Base-by-base conservation (phyloP, 192 early-diverging fungal genomes). In the Gonapodya prolifera region DNA sequence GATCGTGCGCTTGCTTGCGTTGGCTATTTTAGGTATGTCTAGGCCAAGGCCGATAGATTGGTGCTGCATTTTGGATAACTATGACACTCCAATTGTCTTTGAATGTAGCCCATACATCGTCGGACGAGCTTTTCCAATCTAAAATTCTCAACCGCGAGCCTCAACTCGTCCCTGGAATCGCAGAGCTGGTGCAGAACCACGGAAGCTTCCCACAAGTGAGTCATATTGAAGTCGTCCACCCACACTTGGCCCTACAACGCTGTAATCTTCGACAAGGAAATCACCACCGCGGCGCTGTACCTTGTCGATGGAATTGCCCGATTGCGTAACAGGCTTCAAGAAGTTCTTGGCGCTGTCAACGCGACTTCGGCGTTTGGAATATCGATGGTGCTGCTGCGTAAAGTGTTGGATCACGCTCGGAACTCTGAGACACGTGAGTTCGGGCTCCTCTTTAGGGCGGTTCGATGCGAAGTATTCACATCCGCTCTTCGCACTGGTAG, bases 361-460 rank as follows among this genome's bases (percentile, higher is more conserved):
- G 94, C 94, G 0, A 93, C 94, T 0, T 95, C 94, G 1, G 97
- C 95, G 78, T 95, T 98, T 77, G 97, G 97, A 30, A 88, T 91
- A 33, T 84, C 98, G 17, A 91, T 98, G 83, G 92, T 89, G 76
- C 85, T 92, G 1, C 79, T 98, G 35, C 89, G 94, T 76, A 69
- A 69, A n/a, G n/a, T n/a, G n/a, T n/a, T n/a, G n/a, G n/a, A n/a
- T n/a, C n/a, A n/a, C n/a, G n/a, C n/a, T n/a, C n/a, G n/a, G n/a
- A n/a, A n/a, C n/a, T n/a, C n/a, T n/a, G n/a, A n/a, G n/a, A n/a
- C n/a, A n/a, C n/a, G n/a, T n/a, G n/a, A n/a, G n/a, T n/a, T n/a
- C n/a, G n/a, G n/a, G n/a, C n/a, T 69, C 13, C 45, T 69, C 45
- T 16, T 69, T 69, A n/a, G 13, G 13, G n/a, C 45, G 45, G 45